Percentiles rank a stretch among this genome's conserved stretches.
These are phyloP conservation scores for Aureobasidium mangrovei DNA, from an alignment of 2,329 filamentous ascomycete genomes.

Conservation along the genomic window DNA sequence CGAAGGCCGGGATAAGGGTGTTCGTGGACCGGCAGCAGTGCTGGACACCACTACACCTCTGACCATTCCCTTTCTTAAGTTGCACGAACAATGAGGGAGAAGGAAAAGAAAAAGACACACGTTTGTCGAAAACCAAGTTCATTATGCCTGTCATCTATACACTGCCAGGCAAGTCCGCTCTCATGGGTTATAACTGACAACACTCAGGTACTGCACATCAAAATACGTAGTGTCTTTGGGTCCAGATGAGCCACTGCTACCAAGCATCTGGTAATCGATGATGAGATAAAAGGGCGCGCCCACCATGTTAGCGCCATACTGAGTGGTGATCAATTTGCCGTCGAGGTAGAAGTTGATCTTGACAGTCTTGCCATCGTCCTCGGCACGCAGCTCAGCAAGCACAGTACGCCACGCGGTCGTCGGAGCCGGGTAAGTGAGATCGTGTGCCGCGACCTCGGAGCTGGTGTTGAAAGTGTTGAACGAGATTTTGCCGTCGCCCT, in stretches of 20 bases:
- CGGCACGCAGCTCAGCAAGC: slow-evolving; percentile 40
- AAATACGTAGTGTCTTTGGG: too few relatives aligned
- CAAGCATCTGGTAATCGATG: slow-evolving; percentile 29
- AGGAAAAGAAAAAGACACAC: too few relatives aligned
- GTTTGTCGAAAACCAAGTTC: too few relatives aligned
- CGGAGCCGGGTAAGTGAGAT: slow-evolving; percentile 42
- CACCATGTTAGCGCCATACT: slow-evolving; percentile 43
- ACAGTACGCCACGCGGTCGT: slow-evolving; percentile 41
- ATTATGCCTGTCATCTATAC: too few relatives aligned
- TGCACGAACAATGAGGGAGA: too few relatives aligned
- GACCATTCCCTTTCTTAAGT: too few relatives aligned
- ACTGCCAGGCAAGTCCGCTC: too few relatives aligned
- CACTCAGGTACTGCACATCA: too few relatives aligned
- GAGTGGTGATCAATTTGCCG: slow-evolving; percentile 40
- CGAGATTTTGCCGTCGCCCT: slow-evolving; percentile 47
- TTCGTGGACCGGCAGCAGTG: too few relatives aligned
- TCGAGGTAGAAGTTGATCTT: slow-evolving; percentile 49
- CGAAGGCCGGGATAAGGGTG: too few relatives aligned
- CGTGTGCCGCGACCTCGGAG: slow-evolving; percentile 37
- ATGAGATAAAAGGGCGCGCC: slow-evolving; percentile 30
- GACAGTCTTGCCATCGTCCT: slow-evolving; percentile 44
- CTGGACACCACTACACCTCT: too few relatives aligned
- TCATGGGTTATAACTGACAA: too few relatives aligned
- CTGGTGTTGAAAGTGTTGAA: slow-evolving; percentile 50
- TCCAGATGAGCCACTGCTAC: slow-evolving; percentile 7